Evolutionary conservation across 257 asterid species (phyloP).

Genomic region (Solanum habrochaites): DNA sequence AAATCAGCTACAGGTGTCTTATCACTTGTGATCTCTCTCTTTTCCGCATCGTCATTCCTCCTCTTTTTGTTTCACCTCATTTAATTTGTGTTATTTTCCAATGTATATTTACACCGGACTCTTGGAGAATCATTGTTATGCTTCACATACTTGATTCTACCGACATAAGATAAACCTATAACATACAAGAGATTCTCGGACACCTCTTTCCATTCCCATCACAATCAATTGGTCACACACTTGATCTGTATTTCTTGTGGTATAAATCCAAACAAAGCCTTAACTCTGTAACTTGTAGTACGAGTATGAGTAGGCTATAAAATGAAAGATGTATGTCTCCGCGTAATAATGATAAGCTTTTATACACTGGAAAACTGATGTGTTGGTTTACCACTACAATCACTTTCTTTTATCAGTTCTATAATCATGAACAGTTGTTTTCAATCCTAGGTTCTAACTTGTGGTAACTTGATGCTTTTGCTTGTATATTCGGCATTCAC

Average conservation of each 20-base stretch:
- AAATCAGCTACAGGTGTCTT: slow-evolving; percentile 4
- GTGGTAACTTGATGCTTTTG: background rate
- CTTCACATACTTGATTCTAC: background rate
- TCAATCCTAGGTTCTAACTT: background rate
- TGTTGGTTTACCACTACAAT: background rate
- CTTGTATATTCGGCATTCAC: background rate
- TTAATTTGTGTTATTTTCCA: background rate
- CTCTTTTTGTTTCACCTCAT: background rate
- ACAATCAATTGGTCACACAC: background rate
- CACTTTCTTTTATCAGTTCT: background rate
- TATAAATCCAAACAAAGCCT: background rate
- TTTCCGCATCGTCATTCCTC: background rate
- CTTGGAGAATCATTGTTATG: background rate
- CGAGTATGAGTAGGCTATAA: background rate
- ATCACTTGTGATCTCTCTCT: background rate
- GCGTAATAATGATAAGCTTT: background rate
- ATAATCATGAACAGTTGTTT: background rate
- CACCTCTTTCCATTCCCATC: background rate
- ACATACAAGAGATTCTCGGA: background rate
- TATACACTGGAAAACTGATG: background rate
- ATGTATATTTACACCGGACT: background rate
- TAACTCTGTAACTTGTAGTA: background rate
- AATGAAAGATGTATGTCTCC: background rate
- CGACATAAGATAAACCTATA: background rate
- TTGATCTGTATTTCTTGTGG: background rate